These are phyloP conservation scores for Rhododendron simsii DNA, from an alignment of 148 eudicot genomes.

Conservation along the genomic window DNA sequence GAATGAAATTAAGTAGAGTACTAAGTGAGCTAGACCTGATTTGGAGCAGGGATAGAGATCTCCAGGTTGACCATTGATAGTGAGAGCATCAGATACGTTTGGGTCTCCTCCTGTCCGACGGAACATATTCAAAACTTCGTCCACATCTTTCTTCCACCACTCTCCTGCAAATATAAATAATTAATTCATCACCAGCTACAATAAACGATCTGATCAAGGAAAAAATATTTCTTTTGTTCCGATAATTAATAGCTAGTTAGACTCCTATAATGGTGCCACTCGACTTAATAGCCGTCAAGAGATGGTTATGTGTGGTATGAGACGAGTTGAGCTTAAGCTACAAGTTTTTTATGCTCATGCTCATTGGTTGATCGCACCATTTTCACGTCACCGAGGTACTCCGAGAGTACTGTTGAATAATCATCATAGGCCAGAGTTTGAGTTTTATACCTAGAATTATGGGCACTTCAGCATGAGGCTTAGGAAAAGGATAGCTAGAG, in stretches of 20 bases:
- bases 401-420: background rate
- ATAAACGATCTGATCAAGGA: too few species aligned
- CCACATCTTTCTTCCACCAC: conserved; percentile 26
- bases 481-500: background rate
- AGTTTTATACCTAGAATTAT: conserved; percentile 1
- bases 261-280: too few species aligned
- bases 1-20: background rate
- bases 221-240: too few species aligned
- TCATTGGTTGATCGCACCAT: too few species aligned
- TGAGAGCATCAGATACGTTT: conserved; percentile 18
- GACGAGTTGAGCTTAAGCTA: too few species aligned
- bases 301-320: too few species aligned
- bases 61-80: conserved; percentile 31
- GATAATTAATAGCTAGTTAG: too few species aligned
- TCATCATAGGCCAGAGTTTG: too few species aligned
- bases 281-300: too few species aligned
- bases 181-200: background rate
- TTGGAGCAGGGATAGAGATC: conserved; percentile 27
- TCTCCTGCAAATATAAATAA: conserved; percentile 10
- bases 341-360: too few species aligned
- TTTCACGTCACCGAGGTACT: too few species aligned
- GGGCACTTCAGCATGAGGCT: background rate
- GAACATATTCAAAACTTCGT: conserved; percentile 1
- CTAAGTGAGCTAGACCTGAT: background rate
- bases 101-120: conserved; percentile 16